A percentile compares a stretch with the other conserved stretches of the same genome.
These are phyloP conservation scores for Escovopsis sp. DNA, from an alignment of 2,329 filamentous ascomycete genomes.

Conservation along the genomic window DNA sequence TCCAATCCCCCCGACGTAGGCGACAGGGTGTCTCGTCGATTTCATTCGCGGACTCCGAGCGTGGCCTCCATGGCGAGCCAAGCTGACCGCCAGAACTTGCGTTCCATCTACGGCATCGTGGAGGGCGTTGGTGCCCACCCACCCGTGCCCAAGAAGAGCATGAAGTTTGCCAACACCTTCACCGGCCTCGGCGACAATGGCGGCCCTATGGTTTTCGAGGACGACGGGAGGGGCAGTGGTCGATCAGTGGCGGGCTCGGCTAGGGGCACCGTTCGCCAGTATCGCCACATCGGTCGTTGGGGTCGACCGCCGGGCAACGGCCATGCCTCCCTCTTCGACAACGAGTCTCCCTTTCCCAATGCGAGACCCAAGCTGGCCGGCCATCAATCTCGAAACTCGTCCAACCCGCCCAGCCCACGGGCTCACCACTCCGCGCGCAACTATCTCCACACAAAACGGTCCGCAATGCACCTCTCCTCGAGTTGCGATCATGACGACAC, in stretches of 20 bases:
- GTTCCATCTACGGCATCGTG: conserved; percentile 52
- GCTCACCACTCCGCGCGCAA: conserved; percentile 26
- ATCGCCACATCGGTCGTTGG: conserved; percentile 60
- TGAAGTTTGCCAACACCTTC: conserved; percentile 87
- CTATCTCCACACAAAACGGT: conserved; percentile 28
- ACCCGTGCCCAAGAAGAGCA: conserved; percentile 57
- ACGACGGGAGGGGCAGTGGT: conserved; percentile 47
- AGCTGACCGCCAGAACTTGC: conserved; percentile 41
- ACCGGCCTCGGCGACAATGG: conserved; percentile 39
- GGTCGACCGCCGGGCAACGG: conserved; percentile 52
- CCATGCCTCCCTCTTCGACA: conserved; percentile 59
- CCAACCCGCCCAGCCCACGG: conserved; percentile 56
- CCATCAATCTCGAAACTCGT: conserved; percentile 41
- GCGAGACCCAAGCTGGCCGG: conserved; percentile 47
- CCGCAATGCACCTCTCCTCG: conserved; percentile 42
- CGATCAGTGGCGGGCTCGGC: conserved; percentile 46
- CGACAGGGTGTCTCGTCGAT: conserved; percentile 48
- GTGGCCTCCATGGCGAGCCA: conserved; percentile 71
- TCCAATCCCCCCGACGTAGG: conserved; percentile 69
- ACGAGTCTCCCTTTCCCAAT: conserved; percentile 63
- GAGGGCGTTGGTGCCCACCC: conserved; percentile 34
- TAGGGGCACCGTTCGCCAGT: conserved; percentile 55
- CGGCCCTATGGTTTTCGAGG: conserved; percentile 40
- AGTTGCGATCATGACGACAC: conserved; percentile 70
- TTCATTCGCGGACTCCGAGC: conserved; percentile 89